Percentiles rank a stretch among this genome's conserved stretches.
phyloP scores from a whole-genome alignment of 441 rosid genomes.

The Francoa sonchifolia region DNA sequence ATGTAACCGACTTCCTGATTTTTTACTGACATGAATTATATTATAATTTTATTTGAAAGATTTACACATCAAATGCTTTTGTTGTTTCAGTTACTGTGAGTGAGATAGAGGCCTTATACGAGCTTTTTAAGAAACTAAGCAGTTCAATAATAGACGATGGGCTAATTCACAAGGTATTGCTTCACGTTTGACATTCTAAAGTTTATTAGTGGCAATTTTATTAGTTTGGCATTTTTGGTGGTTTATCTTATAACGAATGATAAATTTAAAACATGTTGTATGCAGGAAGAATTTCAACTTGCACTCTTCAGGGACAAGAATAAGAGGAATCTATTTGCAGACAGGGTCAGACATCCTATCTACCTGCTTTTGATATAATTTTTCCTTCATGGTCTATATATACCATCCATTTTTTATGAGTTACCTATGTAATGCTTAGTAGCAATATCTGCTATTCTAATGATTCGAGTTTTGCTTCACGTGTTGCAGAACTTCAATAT shows the following conservation, averaged over 20 bases:
- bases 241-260: slow-evolving; percentile 3
- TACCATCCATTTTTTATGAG: too few species aligned
- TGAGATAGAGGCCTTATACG: slow-evolving; percentile 72
- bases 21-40: neutral
- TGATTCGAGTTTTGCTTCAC: too few species aligned
- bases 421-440: too few species aligned
- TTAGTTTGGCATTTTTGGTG: neutral
- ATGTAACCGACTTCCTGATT: neutral
- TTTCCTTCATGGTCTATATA: neutral
- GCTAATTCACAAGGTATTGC: slow-evolving; percentile 73
- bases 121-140: slow-evolving; percentile 80
- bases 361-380: neutral
- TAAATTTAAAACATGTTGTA: slow-evolving; percentile 5
- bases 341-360: slow-evolving; percentile 41
- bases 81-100: slow-evolving; percentile 48
- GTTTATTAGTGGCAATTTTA: too few species aligned
- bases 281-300: slow-evolving; percentile 78
- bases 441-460: too few species aligned
- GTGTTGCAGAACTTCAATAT: neutral
- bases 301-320: slow-evolving; percentile 73
- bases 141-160: slow-evolving; percentile 74
- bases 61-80: slow-evolving; percentile 1
- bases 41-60: neutral
- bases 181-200: too few species aligned
- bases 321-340: slow-evolving; percentile 61